These are phyloP conservation scores for Penicillium sp. DNA, from an alignment of 2,329 filamentous ascomycete genomes.

Conservation along the genomic window DNA sequence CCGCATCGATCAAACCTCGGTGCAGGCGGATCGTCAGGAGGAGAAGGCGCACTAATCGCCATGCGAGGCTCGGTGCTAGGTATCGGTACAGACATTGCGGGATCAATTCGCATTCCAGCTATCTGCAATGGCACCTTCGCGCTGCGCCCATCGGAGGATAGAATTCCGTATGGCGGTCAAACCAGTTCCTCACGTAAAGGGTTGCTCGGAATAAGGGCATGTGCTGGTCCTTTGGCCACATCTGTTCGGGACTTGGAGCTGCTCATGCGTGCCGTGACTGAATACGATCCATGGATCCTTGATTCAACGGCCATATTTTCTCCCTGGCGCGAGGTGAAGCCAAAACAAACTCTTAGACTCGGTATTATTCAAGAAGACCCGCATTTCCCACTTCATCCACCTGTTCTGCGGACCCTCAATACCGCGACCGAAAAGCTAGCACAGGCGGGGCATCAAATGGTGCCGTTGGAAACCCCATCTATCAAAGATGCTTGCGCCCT, in stretches of 20 bases:
- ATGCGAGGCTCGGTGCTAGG: slow-evolving; percentile 63
- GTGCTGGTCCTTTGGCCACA: slow-evolving; percentile 30
- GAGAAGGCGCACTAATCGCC: slow-evolving; percentile 65
- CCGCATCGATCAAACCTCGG: slow-evolving; percentile 63
- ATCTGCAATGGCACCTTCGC: slow-evolving; percentile 55
- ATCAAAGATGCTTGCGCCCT: slow-evolving; percentile 12
- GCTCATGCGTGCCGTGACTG: slow-evolving; percentile 24
- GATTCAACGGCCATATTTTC: slow-evolving; percentile 31
- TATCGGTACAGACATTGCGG: slow-evolving; percentile 63
- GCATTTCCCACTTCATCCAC: slow-evolving; percentile 22
- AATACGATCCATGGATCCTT: slow-evolving; percentile 23
- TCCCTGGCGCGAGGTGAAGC: slow-evolving; percentile 27
- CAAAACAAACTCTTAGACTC: slow-evolving; percentile 10
- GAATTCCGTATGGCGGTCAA: slow-evolving; percentile 58
- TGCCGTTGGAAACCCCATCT: slow-evolving; percentile 4
- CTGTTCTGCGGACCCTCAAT: slow-evolving; percentile 16
- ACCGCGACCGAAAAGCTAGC: slow-evolving; percentile 7
- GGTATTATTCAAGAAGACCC: slow-evolving; percentile 21
- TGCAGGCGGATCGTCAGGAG: slow-evolving; percentile 67
- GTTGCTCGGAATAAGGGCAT: slow-evolving; percentile 22
- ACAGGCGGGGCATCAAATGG: slow-evolving; percentile 12
- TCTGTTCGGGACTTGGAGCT: slow-evolving; percentile 30
- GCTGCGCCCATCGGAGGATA: slow-evolving; percentile 49
- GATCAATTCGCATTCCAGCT: slow-evolving; percentile 50
- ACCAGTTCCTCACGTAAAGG: slow-evolving; percentile 19